Evolutionary conservation across 495 filamentous ascomycete species (phyloP).

Genomic region (Halenospora varia): DNA sequence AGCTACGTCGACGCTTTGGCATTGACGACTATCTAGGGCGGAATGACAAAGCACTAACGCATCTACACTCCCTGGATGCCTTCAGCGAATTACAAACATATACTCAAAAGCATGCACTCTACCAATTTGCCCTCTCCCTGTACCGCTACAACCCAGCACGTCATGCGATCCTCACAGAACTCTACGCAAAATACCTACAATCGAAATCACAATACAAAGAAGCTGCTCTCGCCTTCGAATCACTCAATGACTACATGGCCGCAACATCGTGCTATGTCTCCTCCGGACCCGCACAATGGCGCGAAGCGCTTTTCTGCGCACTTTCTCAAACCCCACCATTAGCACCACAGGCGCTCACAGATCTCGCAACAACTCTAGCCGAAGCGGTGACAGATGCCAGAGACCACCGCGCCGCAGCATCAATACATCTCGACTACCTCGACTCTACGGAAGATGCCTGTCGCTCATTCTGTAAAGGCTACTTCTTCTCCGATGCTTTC

Average conservation of each 20-base stretch:
- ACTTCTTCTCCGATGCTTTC: conserved; percentile 78
- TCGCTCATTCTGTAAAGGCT: conserved; percentile 73
- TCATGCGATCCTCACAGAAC: conserved; percentile 54
- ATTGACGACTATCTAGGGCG: conserved; percentile 86
- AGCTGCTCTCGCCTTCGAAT: conserved; percentile 86
- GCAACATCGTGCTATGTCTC: conserved; percentile 77
- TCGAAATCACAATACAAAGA: conserved; percentile 72
- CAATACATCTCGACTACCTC: conserved; percentile 78
- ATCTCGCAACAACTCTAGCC: conserved; percentile 63
- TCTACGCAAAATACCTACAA: conserved; percentile 77
- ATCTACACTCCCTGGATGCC: conserved; percentile 54
- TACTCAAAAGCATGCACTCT: conserved; percentile 72
- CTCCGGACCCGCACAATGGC: conserved; percentile 72
- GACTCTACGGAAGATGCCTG: conserved; percentile 62
- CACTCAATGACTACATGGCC: conserved; percentile 61
- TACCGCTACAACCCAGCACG: conserved; percentile 72
- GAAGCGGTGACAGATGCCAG: conserved; percentile 73
- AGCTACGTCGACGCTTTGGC: conserved; percentile 65
- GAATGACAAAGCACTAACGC: conserved; percentile 67
- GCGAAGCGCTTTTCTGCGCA: conserved; percentile 77
- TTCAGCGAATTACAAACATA: conserved; percentile 78
- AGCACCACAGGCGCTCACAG: conserved; percentile 44
- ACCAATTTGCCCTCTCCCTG: conserved; percentile 69
- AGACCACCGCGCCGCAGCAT: conserved; percentile 74
- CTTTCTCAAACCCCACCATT: conserved; percentile 58